Base-by-base conservation (phyloP, 1,139 yeast species). In the Pichia sp. region DNA sequence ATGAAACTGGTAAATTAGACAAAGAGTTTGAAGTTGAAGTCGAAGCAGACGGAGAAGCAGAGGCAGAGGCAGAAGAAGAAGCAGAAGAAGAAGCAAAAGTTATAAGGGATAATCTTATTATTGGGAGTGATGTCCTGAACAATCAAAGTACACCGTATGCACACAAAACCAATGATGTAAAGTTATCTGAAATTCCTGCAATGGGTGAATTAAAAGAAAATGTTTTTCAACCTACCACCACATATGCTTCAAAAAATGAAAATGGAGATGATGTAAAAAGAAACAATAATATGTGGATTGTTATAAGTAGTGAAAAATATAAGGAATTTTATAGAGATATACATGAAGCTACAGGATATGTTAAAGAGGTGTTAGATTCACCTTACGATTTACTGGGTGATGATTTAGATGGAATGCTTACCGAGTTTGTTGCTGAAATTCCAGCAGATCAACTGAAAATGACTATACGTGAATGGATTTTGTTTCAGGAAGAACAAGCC, bases 381-480 rank as follows among this genome's bases (percentile, higher is more conserved):
- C 50, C 47, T 9, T 62, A 57, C 39, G 50, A 51, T 2, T 53
- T 62, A 8, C 41, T 63, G 29, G 50, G 58, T 37, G 75, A 80
- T 51, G 94, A 83, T 56, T 59, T 68, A 30, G 85, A 80, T 50
- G 87, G 90, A 1, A 74, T 74, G 35, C 62, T 83, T 25, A 76
- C 85, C 0, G 69, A 70, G 43, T 83, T 83, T 55, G 76, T 82
- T 3, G 72, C 80, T 1, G 78, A 78, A 39, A 78, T 85, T 76
- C 90, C 94, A 0, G 80, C 74, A 31, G 74, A 74, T 20, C 90
- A 84, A 55, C 69, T 83, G 55, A 70, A 75, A 27, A 78, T 82
- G 82, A 78, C 87, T 0, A 74, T 87, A 20, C 71, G 71, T 42
- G 77, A 83, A 50, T 87, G 95, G 95, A 65, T 86, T 23, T 61